A percentile compares a stretch with the other conserved stretches of the same genome.
phyloP scores from a whole-genome alignment of 495 filamentous ascomycete genomes.

The Aspergillus diversus region DNA sequence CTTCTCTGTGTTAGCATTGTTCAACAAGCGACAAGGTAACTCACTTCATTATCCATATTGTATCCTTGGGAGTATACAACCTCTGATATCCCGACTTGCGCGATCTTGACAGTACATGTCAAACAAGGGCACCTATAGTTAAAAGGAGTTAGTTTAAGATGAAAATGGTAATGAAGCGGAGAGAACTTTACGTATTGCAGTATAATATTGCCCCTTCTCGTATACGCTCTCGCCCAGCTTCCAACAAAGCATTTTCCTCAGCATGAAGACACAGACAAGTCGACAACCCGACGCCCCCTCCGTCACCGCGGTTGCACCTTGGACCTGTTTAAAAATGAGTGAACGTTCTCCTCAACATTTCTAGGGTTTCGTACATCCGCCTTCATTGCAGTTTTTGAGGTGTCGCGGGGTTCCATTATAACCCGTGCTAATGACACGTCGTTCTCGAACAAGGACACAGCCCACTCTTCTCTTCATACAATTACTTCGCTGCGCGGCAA shows the following conservation, averaged over 20 bases:
- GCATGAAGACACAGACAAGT: slow-evolving; percentile 96
- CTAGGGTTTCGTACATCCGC: slow-evolving; percentile 67
- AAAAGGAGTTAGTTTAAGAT: slow-evolving; percentile 8
- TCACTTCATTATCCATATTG: slow-evolving; percentile 75
- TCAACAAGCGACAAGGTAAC: not conserved
- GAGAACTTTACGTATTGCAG: slow-evolving; percentile 73
- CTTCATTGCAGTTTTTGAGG: slow-evolving; percentile 87
- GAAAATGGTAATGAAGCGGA: slow-evolving; percentile 1
- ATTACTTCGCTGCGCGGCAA: slow-evolving; percentile 89
- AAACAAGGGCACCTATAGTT: slow-evolving; percentile 77
- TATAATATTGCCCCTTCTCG: slow-evolving; percentile 79
- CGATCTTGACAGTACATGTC: slow-evolving; percentile 98
- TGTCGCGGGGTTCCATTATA: slow-evolving; percentile 95
- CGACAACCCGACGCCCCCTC: slow-evolving; percentile 70
- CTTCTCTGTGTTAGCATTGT: slow-evolving; percentile 35
- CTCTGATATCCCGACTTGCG: slow-evolving; percentile 91
- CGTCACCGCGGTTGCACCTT: slow-evolving; percentile 76
- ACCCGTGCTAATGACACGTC: slow-evolving; percentile 90
- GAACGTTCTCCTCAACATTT: slow-evolving; percentile 49
- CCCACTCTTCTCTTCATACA: slow-evolving; percentile 98
- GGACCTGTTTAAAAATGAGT: slow-evolving; percentile 47
- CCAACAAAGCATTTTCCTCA: slow-evolving; percentile 93
- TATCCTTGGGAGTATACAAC: slow-evolving; percentile 94
- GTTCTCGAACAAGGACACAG: slow-evolving; percentile 88
- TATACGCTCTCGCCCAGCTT: slow-evolving; percentile 90